Base-by-base conservation (phyloP, 1,284 basidiomycete species). In the Golubevia pallescens region DNA sequence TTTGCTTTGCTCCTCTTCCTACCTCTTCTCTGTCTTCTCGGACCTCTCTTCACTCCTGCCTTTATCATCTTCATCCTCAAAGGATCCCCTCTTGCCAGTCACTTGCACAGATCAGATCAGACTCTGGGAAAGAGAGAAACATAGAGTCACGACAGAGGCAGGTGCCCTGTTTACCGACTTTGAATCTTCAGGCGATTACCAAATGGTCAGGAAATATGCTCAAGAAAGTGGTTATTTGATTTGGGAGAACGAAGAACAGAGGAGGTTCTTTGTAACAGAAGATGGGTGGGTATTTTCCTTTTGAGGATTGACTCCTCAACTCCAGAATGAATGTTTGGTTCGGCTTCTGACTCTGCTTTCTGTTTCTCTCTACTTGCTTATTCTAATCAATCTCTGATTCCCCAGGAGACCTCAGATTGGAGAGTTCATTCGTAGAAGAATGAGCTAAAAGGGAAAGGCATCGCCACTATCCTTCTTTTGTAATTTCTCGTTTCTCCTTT, bases 91-190 rank as follows among this genome's bases (percentile, higher is more conserved):
- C 3, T 88, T 97, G 14, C 95, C 95, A 28, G 93, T 96, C 51
- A 97, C 96, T 0, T 95, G 98, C 0, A 95, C 97, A 77, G 97
- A 99, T 87, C 97, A 99, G 87, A 93, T 99, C 73, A 91, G 97
- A 61, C 88, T 99, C 16, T 99, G 97, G 96, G 96, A 99, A 86
- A 88, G 95, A 61, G 97, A 99, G 87, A 92, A 93, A 86, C 95
- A 98, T 86, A 90, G 97, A 60, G 88, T 99, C 1, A 91, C 69
- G 48, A 68, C 75, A 52, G 70, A 73, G 8, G 16, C 66, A 13
- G 80, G 65, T 1, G 42, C 10, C n/a, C 70, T 84, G 6, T 81
- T 77, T 58, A 73, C 74, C n/a, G 80, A 81, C 34, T 85, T 85
- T 34, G 71, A 73, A 13, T 74, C 73, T 54, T 62, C 69, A 16